A percentile compares a stretch with the other conserved stretches of the same genome.
Conservation (phyloP, 2,329 filamentous ascomycete species). For the Pseudocercospora musae region DNA sequence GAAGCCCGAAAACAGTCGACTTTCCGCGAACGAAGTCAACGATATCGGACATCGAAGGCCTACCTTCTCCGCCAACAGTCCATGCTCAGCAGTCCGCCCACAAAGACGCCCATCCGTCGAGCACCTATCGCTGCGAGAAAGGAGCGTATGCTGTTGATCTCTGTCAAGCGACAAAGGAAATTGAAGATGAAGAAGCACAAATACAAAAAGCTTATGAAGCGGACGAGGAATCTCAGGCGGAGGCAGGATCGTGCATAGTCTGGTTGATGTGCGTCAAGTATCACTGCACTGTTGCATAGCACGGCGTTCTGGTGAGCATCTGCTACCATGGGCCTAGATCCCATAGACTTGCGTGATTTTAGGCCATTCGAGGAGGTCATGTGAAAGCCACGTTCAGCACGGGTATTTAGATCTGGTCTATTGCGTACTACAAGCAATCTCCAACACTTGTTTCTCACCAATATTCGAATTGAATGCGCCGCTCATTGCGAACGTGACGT, state of each 20-base stretch:
- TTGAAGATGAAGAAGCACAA: conserved; percentile 99
- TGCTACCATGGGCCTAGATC: background rate
- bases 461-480: background rate
- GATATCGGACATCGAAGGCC: conserved; percentile 51
- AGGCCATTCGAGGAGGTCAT: background rate
- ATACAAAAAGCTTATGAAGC: conserved; percentile 98
- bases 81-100: conserved; percentile 9
- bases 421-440: background rate
- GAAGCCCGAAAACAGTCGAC: conserved; percentile 4
- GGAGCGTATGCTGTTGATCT: conserved; percentile 71
- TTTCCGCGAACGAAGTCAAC: conserved; percentile 70
- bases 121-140: conserved; percentile 25
- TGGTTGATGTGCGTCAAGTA: background rate
- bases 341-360: background rate
- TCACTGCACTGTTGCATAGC: background rate
- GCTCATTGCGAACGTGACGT: background rate
- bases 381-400: background rate
- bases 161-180: conserved; percentile 86
- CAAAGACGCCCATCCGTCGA: conserved; percentile 11
- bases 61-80: conserved; percentile 37
- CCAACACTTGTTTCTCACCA: background rate
- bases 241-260: conserved; percentile 59
- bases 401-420: background rate
- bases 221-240: conserved; percentile 80
- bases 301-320: background rate